Base-by-base conservation (phyloP, 176 grass and related monocot species). In the Oryza longistaminata region DNA sequence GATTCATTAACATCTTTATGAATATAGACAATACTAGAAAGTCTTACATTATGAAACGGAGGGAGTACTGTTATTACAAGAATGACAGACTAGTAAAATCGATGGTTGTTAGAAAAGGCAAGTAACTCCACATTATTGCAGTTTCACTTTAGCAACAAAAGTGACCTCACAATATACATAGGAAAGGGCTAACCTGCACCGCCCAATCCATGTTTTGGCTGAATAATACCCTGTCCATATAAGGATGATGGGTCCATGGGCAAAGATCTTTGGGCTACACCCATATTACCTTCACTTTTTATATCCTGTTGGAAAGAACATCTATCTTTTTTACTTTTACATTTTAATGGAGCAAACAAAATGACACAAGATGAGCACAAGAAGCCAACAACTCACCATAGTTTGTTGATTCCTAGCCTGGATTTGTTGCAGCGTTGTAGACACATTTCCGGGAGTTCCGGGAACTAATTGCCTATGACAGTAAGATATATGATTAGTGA, bases 381-480 rank as follows among this genome's bases (percentile, higher is more conserved):
- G 7, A 22, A 62, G 2, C n/a, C n/a, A 66, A 81, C 66, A 87
- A 97, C 40, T 52, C 86, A 98, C 96, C 80, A 89, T 81, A 44
- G 82, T 84, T 83, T 98, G 96, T 64, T 95, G 96, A 83, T 93
- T 98, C 74, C 88, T 88, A 53, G 91, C 91, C 84, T 98, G 96
- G 10, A 98, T 92, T 90, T 98, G 96, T 77, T 98, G 96, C 49
- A 98, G 80, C 4, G 96, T 98, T 75, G 91, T 91, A 75, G 96
- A 95, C 49, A 98, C 90, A 91, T 82, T 95, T 71, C 91, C 91
- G 50, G 89, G 87, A 85, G 84, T 92, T 35, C 89, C 90, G 42
- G 94, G 93, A 81, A 87, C 85, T 80, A 95, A 82, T 81, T 95
- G 93, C 81, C 96, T 98, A 81, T 66, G 88, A 74, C 42, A 40